Conservation (phyloP, 352 stramenopile genomes). For the Phytophthora hibernalis region DNA sequence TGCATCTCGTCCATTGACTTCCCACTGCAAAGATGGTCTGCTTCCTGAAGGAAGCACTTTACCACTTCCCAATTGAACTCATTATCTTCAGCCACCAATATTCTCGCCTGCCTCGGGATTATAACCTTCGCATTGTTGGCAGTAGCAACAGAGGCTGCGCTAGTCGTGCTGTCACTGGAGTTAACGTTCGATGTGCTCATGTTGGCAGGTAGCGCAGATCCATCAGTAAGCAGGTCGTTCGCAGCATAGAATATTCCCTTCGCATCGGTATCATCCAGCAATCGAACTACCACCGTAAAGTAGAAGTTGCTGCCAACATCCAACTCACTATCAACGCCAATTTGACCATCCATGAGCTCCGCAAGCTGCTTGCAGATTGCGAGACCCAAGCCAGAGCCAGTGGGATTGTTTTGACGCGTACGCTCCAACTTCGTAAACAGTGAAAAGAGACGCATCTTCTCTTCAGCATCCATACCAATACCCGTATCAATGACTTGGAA, state of each 20-base stretch:
- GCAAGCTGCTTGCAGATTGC: constrained; percentile 91
- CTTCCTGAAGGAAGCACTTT: constrained; percentile 79
- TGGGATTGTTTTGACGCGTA: constrained; percentile 87
- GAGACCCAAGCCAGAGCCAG: constrained; percentile 84
- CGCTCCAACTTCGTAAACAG: constrained; percentile 86
- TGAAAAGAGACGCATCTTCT: constrained; percentile 83
- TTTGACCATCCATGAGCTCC: constrained; percentile 89
- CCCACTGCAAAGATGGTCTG: constrained; percentile 76
- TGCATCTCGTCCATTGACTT: constrained; percentile 72
- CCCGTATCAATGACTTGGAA: constrained; percentile 90
- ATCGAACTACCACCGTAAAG: constrained; percentile 79
- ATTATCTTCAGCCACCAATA: constrained; percentile 81
- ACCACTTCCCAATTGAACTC: constrained; percentile 86
- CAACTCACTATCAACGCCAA: constrained; percentile 85
- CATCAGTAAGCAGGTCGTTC: constrained; percentile 59
- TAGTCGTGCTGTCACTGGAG: constrained; percentile 56
- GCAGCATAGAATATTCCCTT: constrained; percentile 55
- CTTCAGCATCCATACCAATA: constrained; percentile 82
- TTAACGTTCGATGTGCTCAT: constrained; percentile 41
- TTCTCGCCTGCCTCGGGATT: constrained; percentile 61
- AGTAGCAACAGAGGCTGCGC: constrained; percentile 30
- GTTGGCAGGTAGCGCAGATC: constrained; percentile 19
- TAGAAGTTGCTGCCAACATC: constrained; percentile 87
- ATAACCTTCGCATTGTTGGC: constrained; percentile 45
- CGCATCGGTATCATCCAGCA: constrained; percentile 58